These are phyloP conservation scores for Sporormia fimetaria DNA, from an alignment of 495 filamentous ascomycete genomes.

Conservation along the genomic window DNA sequence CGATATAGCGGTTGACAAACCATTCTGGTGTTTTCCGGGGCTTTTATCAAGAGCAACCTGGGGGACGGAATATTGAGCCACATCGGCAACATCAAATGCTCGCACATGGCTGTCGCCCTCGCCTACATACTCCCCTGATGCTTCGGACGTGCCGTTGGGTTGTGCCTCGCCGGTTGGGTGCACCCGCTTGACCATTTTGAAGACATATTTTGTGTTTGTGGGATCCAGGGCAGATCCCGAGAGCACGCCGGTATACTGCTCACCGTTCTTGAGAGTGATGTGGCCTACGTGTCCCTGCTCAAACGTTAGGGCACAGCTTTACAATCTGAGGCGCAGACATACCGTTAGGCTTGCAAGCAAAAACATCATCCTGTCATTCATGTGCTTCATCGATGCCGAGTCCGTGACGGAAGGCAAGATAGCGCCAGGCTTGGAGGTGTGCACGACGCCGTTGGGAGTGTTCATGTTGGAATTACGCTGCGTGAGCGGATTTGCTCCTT, in stretches of 20 bases:
- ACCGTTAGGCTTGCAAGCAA: conserved; percentile 53
- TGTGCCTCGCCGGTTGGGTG: conserved; percentile 40
- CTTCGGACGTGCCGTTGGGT: conserved; percentile 45
- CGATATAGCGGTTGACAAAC: conserved; percentile 39
- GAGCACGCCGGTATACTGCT: conserved; percentile 64
- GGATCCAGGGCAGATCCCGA: conserved; percentile 47
- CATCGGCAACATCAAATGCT: conserved; percentile 70
- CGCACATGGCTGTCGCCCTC: conserved; percentile 54
- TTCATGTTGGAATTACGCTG: conserved; percentile 42
- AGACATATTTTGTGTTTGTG: conserved; percentile 49
- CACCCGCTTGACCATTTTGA: conserved; percentile 74
- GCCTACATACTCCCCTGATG: conserved; percentile 46
- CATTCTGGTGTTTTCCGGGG: conserved; percentile 53
- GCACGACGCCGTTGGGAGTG: conserved; percentile 45
- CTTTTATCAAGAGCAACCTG: conserved; percentile 42
- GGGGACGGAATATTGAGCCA: conserved; percentile 52
- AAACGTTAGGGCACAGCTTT: neutral
- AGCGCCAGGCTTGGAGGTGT: conserved; percentile 25
- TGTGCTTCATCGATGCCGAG: conserved; percentile 49
- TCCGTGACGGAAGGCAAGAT: conserved; percentile 37
- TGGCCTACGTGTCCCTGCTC: conserved; percentile 55
- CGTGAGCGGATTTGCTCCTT: conserved; percentile 54
- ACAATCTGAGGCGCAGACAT: conserved; percentile 29
- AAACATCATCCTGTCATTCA: conserved; percentile 55
- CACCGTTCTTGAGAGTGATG: conserved; percentile 57